A percentile compares a stretch with the other conserved stretches of the same genome.
These are phyloP conservation scores for Biscogniauxia marginata DNA, from an alignment of 2,329 filamentous ascomycete species.

Conservation along the genomic window DNA sequence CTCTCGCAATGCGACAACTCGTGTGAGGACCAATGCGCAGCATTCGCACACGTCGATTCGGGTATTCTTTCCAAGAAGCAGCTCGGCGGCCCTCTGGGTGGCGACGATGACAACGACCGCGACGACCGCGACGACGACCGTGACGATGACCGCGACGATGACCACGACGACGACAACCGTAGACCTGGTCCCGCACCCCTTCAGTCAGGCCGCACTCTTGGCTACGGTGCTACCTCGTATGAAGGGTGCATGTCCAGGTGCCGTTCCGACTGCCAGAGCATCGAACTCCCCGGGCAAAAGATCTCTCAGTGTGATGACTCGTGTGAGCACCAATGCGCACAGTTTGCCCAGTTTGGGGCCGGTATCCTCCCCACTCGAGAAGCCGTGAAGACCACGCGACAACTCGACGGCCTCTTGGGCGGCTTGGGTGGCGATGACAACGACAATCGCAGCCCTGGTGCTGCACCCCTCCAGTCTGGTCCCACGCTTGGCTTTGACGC, in stretches of 20 bases:
- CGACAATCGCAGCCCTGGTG: not conserved
- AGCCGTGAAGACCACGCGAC: too few species aligned
- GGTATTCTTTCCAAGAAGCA: not conserved
- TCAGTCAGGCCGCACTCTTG: not conserved
- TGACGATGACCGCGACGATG: conserved; percentile 2
- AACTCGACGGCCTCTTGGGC: not conserved
- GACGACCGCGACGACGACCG: not conserved
- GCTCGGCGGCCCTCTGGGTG: too few species aligned
- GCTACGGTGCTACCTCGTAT: not conserved
- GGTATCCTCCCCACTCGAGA: not conserved
- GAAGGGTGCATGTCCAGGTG: not conserved
- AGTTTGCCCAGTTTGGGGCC: not conserved
- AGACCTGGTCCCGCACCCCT: not conserved
- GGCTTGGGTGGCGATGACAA: not conserved
- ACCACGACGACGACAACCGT: conserved; percentile 3
- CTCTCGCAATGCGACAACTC: not conserved
- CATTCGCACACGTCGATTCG: not conserved
- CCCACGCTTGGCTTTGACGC: not conserved
- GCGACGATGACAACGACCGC: not conserved
- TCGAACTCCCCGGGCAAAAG: not conserved
- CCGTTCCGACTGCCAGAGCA: not conserved
- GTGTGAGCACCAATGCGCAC: not conserved
- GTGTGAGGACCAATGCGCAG: not conserved
- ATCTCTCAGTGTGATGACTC: not conserved
- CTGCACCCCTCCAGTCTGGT: not conserved